phyloP scores from a whole-genome alignment of 345 rosid species.

The Brassica juncea region DNA sequence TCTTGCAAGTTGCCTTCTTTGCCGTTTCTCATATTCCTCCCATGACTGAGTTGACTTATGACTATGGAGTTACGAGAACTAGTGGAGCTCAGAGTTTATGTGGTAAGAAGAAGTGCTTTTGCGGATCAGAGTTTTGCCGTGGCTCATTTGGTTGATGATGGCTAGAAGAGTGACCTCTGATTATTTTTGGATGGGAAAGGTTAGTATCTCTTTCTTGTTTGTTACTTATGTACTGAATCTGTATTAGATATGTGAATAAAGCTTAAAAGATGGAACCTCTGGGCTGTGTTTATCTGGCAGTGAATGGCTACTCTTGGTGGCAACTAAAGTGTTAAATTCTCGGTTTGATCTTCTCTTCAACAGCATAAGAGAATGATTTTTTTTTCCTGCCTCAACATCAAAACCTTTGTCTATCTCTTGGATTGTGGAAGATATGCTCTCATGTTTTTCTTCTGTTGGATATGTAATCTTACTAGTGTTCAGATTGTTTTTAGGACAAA shows the following conservation, averaged over 20 bases:
- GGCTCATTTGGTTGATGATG: conserved; percentile 60
- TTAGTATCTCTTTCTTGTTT: conserved; percentile 19
- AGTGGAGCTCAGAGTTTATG: conserved; percentile 33
- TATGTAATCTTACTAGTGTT: conserved; percentile 26
- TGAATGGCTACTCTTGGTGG: conserved; percentile 19
- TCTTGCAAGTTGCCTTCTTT: conserved; percentile 63
- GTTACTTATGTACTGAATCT: neutral
- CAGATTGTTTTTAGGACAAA: conserved; percentile 4
- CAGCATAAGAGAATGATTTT: conserved; percentile 19
- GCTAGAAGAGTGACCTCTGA: neutral
- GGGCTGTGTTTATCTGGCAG: conserved; percentile 17
- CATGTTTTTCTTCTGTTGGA: conserved; percentile 14
- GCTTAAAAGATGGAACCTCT: conserved; percentile 8
- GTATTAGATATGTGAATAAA: neutral
- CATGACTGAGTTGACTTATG: conserved; percentile 79
- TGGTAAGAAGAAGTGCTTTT: conserved; percentile 62
- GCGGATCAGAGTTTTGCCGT: conserved; percentile 66
- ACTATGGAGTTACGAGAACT: conserved; percentile 59
- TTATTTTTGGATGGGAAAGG: conserved; percentile 2
- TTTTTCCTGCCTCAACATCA: conserved; percentile 18
- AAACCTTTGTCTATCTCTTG: conserved; percentile 5
- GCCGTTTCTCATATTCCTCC: conserved; percentile 78
- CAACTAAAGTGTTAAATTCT: conserved; percentile 5
- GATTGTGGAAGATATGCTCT: conserved; percentile 15
- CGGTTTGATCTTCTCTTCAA: conserved; percentile 2